Base-by-base conservation (phyloP, 2,329 filamentous ascomycete genomes). In the Apiospora marii region DNA sequence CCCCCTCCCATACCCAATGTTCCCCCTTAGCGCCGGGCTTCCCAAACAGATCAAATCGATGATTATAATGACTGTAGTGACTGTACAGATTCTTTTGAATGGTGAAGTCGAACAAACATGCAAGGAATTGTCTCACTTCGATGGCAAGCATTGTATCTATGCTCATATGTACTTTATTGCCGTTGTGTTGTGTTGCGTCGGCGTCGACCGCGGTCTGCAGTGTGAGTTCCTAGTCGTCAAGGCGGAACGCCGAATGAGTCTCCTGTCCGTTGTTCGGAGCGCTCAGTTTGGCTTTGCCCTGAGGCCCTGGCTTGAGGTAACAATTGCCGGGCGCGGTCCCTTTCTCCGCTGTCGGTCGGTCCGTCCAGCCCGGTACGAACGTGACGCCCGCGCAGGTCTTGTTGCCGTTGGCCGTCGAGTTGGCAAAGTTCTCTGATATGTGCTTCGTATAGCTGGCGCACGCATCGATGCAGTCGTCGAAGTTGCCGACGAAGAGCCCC, bases 381-480 rank as follows among this genome's bases (percentile, higher is more conserved):
- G 82, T 84, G 58, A 85, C 80, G 8, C 75, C 84, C 1, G 76
- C 76, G 75, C 84, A 85, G 0, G 81, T 84, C 6, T 79, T 77
- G 74, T 83, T 83, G 49, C 16, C 68, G n/a, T 74, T 73, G 5
- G 72, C 72, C 2, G 75, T 70, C 64, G 75, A 76, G 51, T 72
- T 77, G 58, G 82, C 78, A 16, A 78, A 76, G 37, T 77, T 70
- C 1, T 68, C 72, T 10, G 81, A 75, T 3, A 78, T 75, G 71
- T 82, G 84, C 10, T 75, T 75, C 12, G 79, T 78, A 70, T 81
- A 87, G 4, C 81, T 80, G 12, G 84, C 83, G 77, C 85, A 87
- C 13, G 85, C 84, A 74, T 87, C 85, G 76, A 87, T 86, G 78
- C 85, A 87, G 41, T 81, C 81, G 76, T 82, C 77, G 67, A 87